Evolutionary conservation across 371 early-diverging fungal genomes (phyloP), one percentile per base, ranked within the genome.

Genomic region (Mucor piriformis): DNA sequence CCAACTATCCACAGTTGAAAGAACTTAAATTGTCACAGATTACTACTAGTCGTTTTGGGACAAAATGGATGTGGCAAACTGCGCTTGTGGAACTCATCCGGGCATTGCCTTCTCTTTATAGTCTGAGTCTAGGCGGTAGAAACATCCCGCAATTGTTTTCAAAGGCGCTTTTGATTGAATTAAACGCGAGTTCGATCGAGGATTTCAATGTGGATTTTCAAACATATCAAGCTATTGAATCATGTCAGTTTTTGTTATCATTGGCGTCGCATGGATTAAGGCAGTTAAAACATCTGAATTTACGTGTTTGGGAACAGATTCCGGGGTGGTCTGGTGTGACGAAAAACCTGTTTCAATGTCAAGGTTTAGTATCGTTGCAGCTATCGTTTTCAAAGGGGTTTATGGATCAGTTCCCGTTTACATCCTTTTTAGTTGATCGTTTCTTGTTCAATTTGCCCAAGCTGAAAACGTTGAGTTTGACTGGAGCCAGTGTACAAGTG

Each of bases 21-120:
- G 46, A 21, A 4, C 49, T 67, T 1, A 42, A 35, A 13, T 37
- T 67, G 24, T 48, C 35, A 5, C 35, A 62, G 21, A 15, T 59
- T 0, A 27, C 54, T 1, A 50, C 55, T 1, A 64, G 59, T 34
- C 49, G 50, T 24, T 64, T 64, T 25, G 64, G 59, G 10, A 51
- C 65, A 0, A 65, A 65, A 40, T 65, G 59, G 60, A 59, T 55
- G 50, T 65, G 65, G 65, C 65, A 65, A 29, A 21, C 15, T 21
- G 59, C 42, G 0, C 23, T 67, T 24, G 37, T 55, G 2, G 34
- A 55, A 15, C 37, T 67, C 6, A 56, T 67, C 2, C 51, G 47
- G 1, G 21, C 21, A 0, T 33, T 67, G 11, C 50, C 63, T 7
- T 23, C 1, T 3, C 54, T 67, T 12, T 50, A 55, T 35, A 33